Evolutionary conservation across 2,329 filamentous ascomycete genomes (phyloP), one percentile per base, ranked within the genome.

Genomic region (Microascus cirrosus): DNA sequence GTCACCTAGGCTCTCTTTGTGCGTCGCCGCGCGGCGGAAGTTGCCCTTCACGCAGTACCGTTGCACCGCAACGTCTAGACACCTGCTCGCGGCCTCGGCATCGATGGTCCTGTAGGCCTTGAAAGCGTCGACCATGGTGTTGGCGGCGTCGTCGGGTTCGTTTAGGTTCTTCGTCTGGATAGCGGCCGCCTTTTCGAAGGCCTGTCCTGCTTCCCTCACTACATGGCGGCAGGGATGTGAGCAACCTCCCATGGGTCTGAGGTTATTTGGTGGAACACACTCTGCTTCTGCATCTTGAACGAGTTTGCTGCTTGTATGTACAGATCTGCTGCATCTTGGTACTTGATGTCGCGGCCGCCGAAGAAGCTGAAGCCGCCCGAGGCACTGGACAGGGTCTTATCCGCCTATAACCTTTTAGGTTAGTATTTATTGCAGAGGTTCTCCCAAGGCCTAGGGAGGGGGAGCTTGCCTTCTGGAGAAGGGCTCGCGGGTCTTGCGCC

Each of bases 11-110:
- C 88, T 87, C 73, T 97, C 90, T 77, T 96, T 90, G 71, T 96
- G 87, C 25, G 89, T 88, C 12, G 94, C 94, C 15, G 94, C 93
- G 59, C 93, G 83, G 64, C 92, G 82, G 74, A 96, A 92, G 73
- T 96, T 96, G 61, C 92, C 92, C 73, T 91, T 92, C 64, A 83
- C 75, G 65, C 90, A 93, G 73, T 95, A 97, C 70, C 94, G 89
- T 59, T 84, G 78, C 69, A 97, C 90, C 48, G 91, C 88, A 63
- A 85, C 76, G 62, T 90, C 83, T 58, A 96, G 77, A 67, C 89
- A 91, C 61, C 89, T 79, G 51, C 87, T 89, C 18, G 92, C 93
- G 66, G 93, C 87, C 68, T 90, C 80, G 22, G 91, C 91, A 66
- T 89, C 85, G 57, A 88, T 85, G 73, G 91, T 95, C 66, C 87